Percentiles rank a stretch among this genome's conserved stretches.
These are phyloP conservation scores for Aspergillus saccharolyticus DNA, from an alignment of 495 filamentous ascomycete genomes.

Conservation along the genomic window DNA sequence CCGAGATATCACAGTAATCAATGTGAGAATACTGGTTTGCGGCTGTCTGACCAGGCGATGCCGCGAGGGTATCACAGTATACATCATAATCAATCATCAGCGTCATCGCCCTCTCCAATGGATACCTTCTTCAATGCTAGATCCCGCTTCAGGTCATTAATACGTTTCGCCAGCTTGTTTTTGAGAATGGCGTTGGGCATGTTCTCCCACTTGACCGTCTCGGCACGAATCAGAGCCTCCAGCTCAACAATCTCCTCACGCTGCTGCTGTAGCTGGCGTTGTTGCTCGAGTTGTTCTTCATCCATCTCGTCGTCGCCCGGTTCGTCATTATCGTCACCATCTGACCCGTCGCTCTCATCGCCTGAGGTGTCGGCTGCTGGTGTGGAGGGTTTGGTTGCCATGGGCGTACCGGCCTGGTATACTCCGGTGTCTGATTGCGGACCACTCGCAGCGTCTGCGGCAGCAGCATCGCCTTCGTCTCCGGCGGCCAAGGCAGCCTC, in stretches of 20 bases:
- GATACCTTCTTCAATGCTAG: slow-evolving; percentile 47
- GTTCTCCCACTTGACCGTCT: slow-evolving; percentile 40
- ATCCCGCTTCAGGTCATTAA: slow-evolving; percentile 45
- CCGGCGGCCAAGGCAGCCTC: slow-evolving; percentile 50
- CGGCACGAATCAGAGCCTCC: slow-evolving; percentile 40
- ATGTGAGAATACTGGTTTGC: slow-evolving; percentile 1
- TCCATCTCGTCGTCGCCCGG: slow-evolving; percentile 61
- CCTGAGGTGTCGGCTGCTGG: slow-evolving; percentile 42
- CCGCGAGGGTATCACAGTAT: slow-evolving; percentile 16
- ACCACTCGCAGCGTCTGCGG: slow-evolving; percentile 12
- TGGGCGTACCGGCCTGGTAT: slow-evolving; percentile 32
- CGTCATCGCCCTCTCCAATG: slow-evolving; percentile 38
- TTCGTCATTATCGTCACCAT: slow-evolving; percentile 48
- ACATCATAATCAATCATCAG: slow-evolving; percentile 22
- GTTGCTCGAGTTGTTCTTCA: slow-evolving; percentile 45
- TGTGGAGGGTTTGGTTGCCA: slow-evolving; percentile 33
- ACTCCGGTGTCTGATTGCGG: slow-evolving; percentile 16
- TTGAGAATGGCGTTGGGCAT: slow-evolving; percentile 44
- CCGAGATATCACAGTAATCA: neutral
- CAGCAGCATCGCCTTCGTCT: slow-evolving; percentile 39
- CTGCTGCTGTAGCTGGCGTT: slow-evolving; percentile 45
- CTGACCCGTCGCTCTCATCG: slow-evolving; percentile 49
- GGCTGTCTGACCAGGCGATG: neutral
- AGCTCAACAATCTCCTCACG: slow-evolving; percentile 47
- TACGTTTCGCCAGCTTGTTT: slow-evolving; percentile 45